Percentiles rank a stretch among this genome's conserved stretches.
Evolutionary conservation across 2,329 filamentous ascomycete species (phyloP).

Genomic region (Beauveria caledonica): DNA sequence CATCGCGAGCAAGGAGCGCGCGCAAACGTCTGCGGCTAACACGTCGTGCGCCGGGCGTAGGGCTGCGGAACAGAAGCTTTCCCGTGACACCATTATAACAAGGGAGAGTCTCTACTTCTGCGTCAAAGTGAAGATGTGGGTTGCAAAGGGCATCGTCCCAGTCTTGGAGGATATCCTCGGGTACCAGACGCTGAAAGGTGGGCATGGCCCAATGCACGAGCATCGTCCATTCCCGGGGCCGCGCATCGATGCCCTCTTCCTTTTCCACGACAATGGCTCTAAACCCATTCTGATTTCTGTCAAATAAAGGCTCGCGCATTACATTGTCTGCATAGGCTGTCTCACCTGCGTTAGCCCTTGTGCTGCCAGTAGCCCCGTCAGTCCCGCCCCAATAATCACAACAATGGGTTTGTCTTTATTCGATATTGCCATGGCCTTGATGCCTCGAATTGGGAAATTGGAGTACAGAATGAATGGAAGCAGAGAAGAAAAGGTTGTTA

Average conservation of each 20-base stretch:
- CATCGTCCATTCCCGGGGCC: conserved; percentile 31
- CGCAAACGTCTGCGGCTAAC: conserved; percentile 27
- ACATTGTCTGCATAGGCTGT: background rate
- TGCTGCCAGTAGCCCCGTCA: conserved; percentile 29
- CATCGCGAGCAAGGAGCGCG: conserved; percentile 21
- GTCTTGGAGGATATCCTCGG: conserved; percentile 21
- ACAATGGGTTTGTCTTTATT: background rate
- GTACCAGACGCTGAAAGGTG: conserved; percentile 25
- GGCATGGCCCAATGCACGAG: conserved; percentile 32
- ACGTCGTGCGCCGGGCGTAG: conserved; percentile 25
- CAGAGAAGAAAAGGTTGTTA: background rate
- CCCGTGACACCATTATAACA: conserved; percentile 28
- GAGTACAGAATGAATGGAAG: background rate
- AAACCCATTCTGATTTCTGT: conserved; percentile 23
- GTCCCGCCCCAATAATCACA: conserved; percentile 26
- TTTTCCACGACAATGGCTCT: conserved; percentile 24
- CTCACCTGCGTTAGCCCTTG: conserved; percentile 29
- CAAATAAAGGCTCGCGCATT: background rate
- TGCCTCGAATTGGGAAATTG: background rate
- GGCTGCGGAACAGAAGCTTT: conserved; percentile 26
- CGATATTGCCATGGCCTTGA: background rate
- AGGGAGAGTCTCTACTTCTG: conserved; percentile 23
- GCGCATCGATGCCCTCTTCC: conserved; percentile 21
- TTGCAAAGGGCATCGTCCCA: conserved; percentile 27
- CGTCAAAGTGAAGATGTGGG: conserved; percentile 24